Conservation (phyloP, 2,329 filamentous ascomycete species). For the Clonostachys chloroleuca region DNA sequence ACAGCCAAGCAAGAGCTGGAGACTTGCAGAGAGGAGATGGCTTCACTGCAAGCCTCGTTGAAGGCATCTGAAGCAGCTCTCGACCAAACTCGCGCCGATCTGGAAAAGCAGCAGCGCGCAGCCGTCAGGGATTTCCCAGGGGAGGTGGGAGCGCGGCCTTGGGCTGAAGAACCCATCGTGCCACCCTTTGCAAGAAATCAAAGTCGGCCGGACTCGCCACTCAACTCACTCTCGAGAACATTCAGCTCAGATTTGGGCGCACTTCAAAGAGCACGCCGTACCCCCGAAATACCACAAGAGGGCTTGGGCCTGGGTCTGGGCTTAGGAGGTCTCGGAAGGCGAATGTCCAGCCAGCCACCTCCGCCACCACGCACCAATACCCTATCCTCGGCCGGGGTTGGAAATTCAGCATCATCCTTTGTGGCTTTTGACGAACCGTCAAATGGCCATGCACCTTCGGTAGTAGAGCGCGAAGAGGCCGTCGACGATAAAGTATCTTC, state of each 20-base stretch:
- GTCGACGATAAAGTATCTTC: conserved; percentile 36
- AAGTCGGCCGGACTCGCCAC: conserved; percentile 50
- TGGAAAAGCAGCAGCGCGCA: conserved; percentile 40
- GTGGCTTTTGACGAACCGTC: conserved; percentile 37
- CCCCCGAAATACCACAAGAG: conserved; percentile 28
- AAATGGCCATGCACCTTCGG: conserved; percentile 28
- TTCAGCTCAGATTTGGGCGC: conserved; percentile 51
- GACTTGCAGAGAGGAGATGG: conserved; percentile 53
- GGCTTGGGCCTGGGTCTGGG: conserved; percentile 28
- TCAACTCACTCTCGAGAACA: conserved; percentile 44
- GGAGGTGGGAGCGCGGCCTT: conserved; percentile 23
- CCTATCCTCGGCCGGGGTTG: conserved; percentile 6
- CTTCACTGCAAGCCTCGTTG: conserved; percentile 59
- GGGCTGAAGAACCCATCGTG: conserved; percentile 42
- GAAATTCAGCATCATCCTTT: conserved; percentile 35
- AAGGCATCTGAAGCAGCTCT: conserved; percentile 64
- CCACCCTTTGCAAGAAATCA: conserved; percentile 32
- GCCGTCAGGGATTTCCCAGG: conserved; percentile 20
- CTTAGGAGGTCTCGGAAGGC: conserved; percentile 23
- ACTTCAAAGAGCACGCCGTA: conserved; percentile 28
- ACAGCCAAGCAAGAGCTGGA: conserved; percentile 60
- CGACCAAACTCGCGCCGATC: conserved; percentile 43
- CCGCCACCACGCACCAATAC: no score
- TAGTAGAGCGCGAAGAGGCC: conserved; percentile 37
- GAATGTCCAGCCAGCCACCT: conserved; percentile 44